These are phyloP conservation scores for Apophysomyces elegans DNA, from an alignment of 371 early-diverging fungal genomes.

Conservation along the genomic window DNA sequence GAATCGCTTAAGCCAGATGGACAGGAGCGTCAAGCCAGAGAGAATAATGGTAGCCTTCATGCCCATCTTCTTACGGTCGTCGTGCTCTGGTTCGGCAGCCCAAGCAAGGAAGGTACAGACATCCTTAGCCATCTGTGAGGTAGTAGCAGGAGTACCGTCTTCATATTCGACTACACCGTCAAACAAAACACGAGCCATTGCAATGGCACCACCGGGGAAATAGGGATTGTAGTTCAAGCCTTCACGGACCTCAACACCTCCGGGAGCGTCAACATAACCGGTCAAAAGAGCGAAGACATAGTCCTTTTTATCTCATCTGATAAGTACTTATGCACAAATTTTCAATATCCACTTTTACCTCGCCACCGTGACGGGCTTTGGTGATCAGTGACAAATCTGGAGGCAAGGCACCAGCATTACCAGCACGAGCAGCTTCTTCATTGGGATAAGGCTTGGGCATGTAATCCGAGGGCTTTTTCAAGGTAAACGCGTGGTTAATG, in stretches of 20 bases:
- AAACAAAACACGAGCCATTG: constrained; percentile 94
- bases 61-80: constrained; percentile 96
- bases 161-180: constrained; percentile 97
- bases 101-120: constrained; percentile 93
- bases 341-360: constrained; percentile 46
- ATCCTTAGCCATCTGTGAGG: constrained; percentile 98
- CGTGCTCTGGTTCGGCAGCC: constrained; percentile 97
- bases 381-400: constrained; percentile 97
- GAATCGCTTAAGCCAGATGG: constrained; percentile 81
- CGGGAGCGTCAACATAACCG: constrained; percentile 96
- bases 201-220: constrained; percentile 98
- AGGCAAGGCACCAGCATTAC: constrained; percentile 95
- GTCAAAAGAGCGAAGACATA: constrained; percentile 95
- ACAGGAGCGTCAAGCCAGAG: constrained; percentile 60
- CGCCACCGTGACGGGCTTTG: constrained; percentile 96
- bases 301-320: constrained; percentile 58
- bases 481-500: no score
- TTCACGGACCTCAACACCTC: constrained; percentile 93
- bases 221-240: constrained; percentile 98
- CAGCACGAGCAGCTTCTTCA: constrained; percentile 96
- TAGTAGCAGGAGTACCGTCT: constrained; percentile 95
- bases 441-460: constrained; percentile 93
- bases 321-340: background rate
- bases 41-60: constrained; percentile 83
- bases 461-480: constrained; percentile 79